phyloP scores from a whole-genome alignment of 1,284 basidiomycete species.

The Peniophora sp. region DNA sequence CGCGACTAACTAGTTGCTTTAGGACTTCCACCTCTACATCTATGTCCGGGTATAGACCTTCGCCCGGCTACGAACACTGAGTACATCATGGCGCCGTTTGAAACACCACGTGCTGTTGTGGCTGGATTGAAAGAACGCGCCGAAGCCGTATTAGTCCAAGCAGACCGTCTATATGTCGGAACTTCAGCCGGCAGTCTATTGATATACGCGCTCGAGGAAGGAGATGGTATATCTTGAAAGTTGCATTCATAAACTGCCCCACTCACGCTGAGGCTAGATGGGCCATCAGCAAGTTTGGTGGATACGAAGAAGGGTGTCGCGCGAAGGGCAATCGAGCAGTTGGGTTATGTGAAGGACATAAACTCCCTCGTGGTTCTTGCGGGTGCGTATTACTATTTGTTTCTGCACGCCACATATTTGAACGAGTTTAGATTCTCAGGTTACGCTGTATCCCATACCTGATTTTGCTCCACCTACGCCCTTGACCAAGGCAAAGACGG shows the following conservation, averaged over 20 bases:
- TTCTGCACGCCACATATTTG: not conserved
- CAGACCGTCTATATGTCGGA: constrained; percentile 72
- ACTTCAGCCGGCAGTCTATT: constrained; percentile 65
- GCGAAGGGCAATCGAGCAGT: constrained; percentile 74
- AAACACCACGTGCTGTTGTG: constrained; percentile 28
- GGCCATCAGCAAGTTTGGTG: constrained; percentile 39
- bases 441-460: constrained; percentile 59
- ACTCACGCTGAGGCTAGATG: constrained; percentile 15
- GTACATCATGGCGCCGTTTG: constrained; percentile 34
- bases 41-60: too few species aligned
- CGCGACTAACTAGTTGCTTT: too few species aligned
- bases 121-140: constrained; percentile 39
- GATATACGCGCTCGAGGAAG: constrained; percentile 47
- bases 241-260: constrained; percentile 2
- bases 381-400: constrained; percentile 43
- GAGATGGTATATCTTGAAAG: constrained; percentile 21
- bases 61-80: too few species aligned
- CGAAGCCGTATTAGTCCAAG: constrained; percentile 45
- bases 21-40: too few species aligned
- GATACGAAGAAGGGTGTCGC: constrained; percentile 62
- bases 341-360: constrained; percentile 78
- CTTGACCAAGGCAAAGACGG: constrained; percentile 68
- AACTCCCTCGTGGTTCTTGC: constrained; percentile 78
- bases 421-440: constrained; percentile 41
- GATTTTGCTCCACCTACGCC: constrained; percentile 61